A percentile compares a stretch with the other conserved stretches of the same genome.
Conservation (phyloP, 331 rosid genomes). For the Cydonia oblonga region DNA sequence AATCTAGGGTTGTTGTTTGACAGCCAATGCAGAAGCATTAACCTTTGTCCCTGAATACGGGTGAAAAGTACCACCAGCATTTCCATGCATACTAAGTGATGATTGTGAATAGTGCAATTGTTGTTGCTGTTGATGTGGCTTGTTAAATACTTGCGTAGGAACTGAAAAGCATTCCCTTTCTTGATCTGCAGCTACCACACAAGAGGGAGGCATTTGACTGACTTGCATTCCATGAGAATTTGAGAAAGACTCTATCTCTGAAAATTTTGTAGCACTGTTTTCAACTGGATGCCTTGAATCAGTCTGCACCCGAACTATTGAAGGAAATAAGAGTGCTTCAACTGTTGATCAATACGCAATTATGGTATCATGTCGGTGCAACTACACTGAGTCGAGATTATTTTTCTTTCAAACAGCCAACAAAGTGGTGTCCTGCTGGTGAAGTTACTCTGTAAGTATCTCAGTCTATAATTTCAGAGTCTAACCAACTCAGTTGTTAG, state of each 20-base stretch:
- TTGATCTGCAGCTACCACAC: conserved; percentile 32
- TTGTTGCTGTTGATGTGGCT: too few relatives aligned
- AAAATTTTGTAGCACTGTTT: conserved; percentile 34
- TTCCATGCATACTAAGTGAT: conserved; percentile 28
- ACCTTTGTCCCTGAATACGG: conserved; percentile 46
- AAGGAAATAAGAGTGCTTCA: too few relatives aligned
- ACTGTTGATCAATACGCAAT: too few relatives aligned
- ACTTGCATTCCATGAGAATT: conserved; percentile 41
- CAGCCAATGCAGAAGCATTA: conserved; percentile 38
- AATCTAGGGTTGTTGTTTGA: conserved; percentile 44
- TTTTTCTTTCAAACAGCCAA: too few relatives aligned
- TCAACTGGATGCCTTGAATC: conserved; percentile 30
- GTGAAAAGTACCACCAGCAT: conserved; percentile 13
- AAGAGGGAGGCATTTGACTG: conserved; percentile 39
- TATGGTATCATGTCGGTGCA: too few relatives aligned
- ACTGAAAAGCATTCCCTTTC: conserved; percentile 46
- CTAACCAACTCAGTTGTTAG: neutral
- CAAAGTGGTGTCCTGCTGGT: too few relatives aligned
- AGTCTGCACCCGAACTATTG: conserved; percentile 35
- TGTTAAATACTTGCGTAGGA: neutral
- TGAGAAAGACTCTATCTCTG: conserved; percentile 32
- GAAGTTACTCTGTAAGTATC: too few relatives aligned
- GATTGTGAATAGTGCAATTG: too few relatives aligned
- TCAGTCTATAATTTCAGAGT: too few relatives aligned
- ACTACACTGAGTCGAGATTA: too few relatives aligned